Percentiles rank a stretch among this genome's conserved stretches.
phyloP scores from a whole-genome alignment of 129 eudicot genomes.

The Apium graveolens region DNA sequence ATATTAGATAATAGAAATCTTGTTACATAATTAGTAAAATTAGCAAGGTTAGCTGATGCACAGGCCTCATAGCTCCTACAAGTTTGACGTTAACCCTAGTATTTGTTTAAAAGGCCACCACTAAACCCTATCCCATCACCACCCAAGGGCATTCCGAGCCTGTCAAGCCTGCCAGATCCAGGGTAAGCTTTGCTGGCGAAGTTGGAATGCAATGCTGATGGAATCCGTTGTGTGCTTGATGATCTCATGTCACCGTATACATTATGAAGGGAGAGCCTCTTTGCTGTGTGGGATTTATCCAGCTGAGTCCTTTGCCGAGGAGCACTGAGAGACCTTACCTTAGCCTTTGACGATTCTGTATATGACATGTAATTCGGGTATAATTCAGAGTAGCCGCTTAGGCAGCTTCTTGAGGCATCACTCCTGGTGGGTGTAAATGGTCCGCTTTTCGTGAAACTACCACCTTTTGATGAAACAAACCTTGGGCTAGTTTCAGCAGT shows the following conservation, averaged over 20 bases:
- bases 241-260: conserved; percentile 33
- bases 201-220: conserved; percentile 32
- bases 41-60: not conserved
- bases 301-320: conserved; percentile 64
- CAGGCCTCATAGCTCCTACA: not conserved
- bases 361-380: conserved; percentile 83
- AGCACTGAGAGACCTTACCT: conserved; percentile 76
- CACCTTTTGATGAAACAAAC: conserved; percentile 30
- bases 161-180: conserved; percentile 68
- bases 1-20: not conserved
- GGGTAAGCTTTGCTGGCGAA: conserved; percentile 68
- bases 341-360: conserved; percentile 80
- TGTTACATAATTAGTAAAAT: conserved; percentile 15
- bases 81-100: not conserved
- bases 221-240: conserved; percentile 24
- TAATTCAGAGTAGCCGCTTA: conserved; percentile 59
- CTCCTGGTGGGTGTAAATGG: conserved; percentile 67
- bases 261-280: conserved; percentile 67
- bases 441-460: conserved; percentile 29
- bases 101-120: conserved; percentile 51
- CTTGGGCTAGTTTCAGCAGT: conserved; percentile 61
- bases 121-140: conserved; percentile 43
- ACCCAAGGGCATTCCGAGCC: conserved; percentile 72
- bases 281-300: conserved; percentile 42
- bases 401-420: conserved; percentile 59